These are phyloP conservation scores for Phytopythium cucurbitacearum DNA, from an alignment of 352 stramenopile genomes.

Conservation along the genomic window DNA sequence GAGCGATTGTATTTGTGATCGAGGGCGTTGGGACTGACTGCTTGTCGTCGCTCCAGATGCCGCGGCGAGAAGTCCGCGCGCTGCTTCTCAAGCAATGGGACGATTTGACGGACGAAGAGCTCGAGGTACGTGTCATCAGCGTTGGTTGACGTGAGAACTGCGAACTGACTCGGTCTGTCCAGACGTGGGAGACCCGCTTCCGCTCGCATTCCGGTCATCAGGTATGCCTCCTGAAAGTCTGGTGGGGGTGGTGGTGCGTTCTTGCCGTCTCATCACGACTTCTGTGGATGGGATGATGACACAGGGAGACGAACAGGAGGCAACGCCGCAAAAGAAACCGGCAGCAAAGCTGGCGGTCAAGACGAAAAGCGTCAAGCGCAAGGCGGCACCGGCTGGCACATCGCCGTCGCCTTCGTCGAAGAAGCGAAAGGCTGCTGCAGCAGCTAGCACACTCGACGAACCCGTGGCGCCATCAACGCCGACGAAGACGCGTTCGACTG, in stretches of 20 bases:
- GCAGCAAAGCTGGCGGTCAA: background rate
- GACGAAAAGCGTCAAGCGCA: background rate
- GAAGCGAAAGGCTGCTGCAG: constrained; percentile 3
- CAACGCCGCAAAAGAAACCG: background rate
- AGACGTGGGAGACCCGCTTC: constrained; percentile 10
- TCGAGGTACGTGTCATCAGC: constrained; percentile 15
- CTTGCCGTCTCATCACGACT: too few relatives aligned
- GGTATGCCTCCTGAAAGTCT: background rate
- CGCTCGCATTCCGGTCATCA: constrained; percentile 1
- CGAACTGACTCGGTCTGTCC: background rate
- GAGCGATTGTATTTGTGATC: background rate
- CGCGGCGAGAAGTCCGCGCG: constrained; percentile 20
- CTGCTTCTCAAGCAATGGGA: constrained; percentile 22
- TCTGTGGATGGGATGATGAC: background rate
- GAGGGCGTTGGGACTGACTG: background rate
- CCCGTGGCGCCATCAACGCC: background rate
- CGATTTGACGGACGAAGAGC: constrained; percentile 17
- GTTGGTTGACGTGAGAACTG: too few relatives aligned
- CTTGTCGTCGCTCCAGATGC: constrained; percentile 11
- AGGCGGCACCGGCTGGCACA: background rate
- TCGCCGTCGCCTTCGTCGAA: background rate
- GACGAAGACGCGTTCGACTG: too few relatives aligned
- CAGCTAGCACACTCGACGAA: background rate
- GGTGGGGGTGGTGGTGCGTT: background rate
- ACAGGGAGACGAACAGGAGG: background rate